A percentile compares a stretch with the other conserved stretches of the same genome.
Evolutionary conservation across 1,284 basidiomycete species (phyloP).

Genomic region (Fereydounia khargensis): DNA sequence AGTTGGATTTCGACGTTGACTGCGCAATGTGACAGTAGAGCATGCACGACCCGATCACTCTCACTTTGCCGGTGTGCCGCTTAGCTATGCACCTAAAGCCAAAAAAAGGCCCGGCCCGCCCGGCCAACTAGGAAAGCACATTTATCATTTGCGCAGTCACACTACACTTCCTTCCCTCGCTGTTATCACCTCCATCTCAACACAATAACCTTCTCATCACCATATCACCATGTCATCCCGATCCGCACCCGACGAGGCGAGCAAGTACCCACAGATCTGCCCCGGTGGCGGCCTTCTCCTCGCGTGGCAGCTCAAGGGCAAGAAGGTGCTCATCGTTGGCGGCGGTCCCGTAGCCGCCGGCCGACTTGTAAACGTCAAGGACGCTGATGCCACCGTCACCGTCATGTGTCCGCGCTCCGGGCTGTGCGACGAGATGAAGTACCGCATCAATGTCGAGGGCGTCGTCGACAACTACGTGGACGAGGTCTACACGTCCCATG

Average conservation of each 20-base stretch:
- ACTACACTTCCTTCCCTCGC: no score
- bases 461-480: conserved; percentile 38
- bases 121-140: no score
- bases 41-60: no score
- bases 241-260: conserved; percentile 6
- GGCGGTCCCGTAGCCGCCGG: conserved; percentile 79
- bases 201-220: neutral
- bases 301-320: conserved; percentile 81
- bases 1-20: no score
- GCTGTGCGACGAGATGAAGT: conserved; percentile 49
- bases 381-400: conserved; percentile 53
- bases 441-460: conserved; percentile 38
- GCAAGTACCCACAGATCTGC: conserved; percentile 45
- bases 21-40: no score
- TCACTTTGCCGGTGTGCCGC: no score
- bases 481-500: conserved; percentile 53
- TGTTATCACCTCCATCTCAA: neutral
- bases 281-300: conserved; percentile 72
- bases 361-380: conserved; percentile 52
- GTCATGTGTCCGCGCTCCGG: conserved; percentile 49
- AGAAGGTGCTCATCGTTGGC: conserved; percentile 78
- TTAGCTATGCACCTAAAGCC: no score
- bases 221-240: conserved; percentile 17
- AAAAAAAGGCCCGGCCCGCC: no score
- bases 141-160: no score